Evolutionary conservation across 164 flowering plant species (phyloP), one percentile per base, ranked within the genome.

Genomic region (Vitis labrusca): DNA sequence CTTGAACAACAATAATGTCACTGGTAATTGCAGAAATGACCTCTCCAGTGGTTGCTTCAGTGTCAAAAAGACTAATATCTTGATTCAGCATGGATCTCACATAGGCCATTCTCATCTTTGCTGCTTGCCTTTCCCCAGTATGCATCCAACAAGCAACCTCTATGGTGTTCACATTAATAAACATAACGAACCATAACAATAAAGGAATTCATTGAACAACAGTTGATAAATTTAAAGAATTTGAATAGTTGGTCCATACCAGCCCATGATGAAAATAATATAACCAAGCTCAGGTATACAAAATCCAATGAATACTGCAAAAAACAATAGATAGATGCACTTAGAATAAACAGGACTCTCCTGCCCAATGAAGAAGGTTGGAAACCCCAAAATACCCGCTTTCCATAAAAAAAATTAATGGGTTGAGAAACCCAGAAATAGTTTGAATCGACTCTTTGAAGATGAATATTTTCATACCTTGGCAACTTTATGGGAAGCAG

Each of bases 101-200:
- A 75, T 96, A 96, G 0, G 97, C 97, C 84, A 92, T 79, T 67
- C 99, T 88, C 98, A 96, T 96, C 73, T 92, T 96, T 3, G 95
- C 89, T 7, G 97, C 98, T 76, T 96, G 99, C 52, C 99, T 79
- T 71, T 93, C 99, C 9, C 98, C 99, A 6, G 93, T 88, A 54
- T 93, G 83, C 98, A 96, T 96, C 99, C 99, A 96, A 71, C 97
- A 92, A 2, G 94, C 92, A 80, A 96, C 98, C 97, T 96, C 99
- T 94, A 17, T 11, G 6, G 66, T 37, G 32, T 30, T 3, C 14
- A 3, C 50, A 49, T 47, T 29, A 65, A 29, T 32, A 66, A n/a
- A 8, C 9, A 2, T 50, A 23, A 23, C 1, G 27, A 23, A 23
- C 27, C 27, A 23, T 63, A 59, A 61, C 8, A 49, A 19, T 59